Evolutionary conservation across 1,139 yeast species (phyloP), one percentile per base, ranked within the genome.

Genomic region (Taphrina wiesneri): DNA sequence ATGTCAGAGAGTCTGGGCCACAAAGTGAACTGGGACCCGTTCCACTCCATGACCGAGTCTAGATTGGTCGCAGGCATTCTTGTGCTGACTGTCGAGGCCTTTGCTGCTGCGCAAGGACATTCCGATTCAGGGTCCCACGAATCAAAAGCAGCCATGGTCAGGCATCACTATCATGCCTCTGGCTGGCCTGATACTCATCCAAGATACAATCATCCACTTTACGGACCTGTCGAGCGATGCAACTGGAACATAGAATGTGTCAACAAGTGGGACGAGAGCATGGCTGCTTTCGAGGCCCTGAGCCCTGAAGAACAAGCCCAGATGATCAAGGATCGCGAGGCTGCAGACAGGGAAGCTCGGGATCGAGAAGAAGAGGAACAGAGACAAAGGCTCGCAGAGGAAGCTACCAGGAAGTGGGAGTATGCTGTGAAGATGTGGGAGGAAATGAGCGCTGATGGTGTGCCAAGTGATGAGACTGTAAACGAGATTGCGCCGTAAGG

Each of bases 141-240:
- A 30, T 52, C 57, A 9, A 52, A 53, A 25, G 64, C 64, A 9
- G 64, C 64, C 15, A 52, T 60, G 39, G 64, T 60, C 28, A 41
- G 64, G 28, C 64, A 60, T 43, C 64, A 60, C 41, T 60, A 60
- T 34, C 64, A 60, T 17, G 64, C 64, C 13, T 49, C 57, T 6
- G 64, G 64, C 1, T 60, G 64, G 64, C 64, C 64, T 11, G 56
- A 52, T 25, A 60, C 64, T 11, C 64, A 60, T 28, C 64, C 64
- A 9, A 51, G 64, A 34, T 60, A 49, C 52, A 52, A 49, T 11
- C 64, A 60, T 23, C 64, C 57, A 13, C 64, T 60, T 30, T 51
- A 49, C 21, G 64, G 64, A 39, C 56, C 64, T 2, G 56, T 60
- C n/a, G 64, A 60, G 41, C 57, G 57, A 36, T 60, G 64, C 51